Base-by-base conservation (phyloP, 176 grass and related monocot genomes). In the Triticum dicoccoides region DNA sequence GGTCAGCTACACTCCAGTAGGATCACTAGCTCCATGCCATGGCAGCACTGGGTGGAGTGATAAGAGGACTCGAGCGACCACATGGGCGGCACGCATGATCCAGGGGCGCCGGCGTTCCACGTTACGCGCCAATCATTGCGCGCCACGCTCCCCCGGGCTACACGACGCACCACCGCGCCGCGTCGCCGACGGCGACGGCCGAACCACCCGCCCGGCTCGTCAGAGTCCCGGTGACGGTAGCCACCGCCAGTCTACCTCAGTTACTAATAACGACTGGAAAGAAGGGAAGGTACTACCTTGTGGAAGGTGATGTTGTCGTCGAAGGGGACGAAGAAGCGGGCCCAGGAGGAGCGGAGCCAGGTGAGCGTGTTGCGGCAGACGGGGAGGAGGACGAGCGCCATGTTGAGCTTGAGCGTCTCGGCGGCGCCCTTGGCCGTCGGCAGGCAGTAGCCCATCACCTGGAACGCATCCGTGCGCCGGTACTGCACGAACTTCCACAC, bases 231-330 rank as follows among this genome's bases (percentile, higher is more conserved):
- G 66, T 21, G 3, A 29, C 41, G 42, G n/a, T 63, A 41, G 49
- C 80, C 5, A 64, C 52, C 49, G 6, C 14, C 49, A 6, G 49
- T 52, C 52, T 58, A 20, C 52, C 6, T 58, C 17, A 8, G 17
- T 58, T 58, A 58, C 54, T 59, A 59, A 59, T 59, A 59, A 59
- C 20, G 54, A 59, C 18, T 9, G 2, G 18, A 21, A 20, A 21
- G 54, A 59, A 59, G 5, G 0, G 33, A 33, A 14, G 61, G 8
- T 8, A 99, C 97, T 8, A 99, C 97, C 97, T 99, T 99, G 87
- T 99, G 97, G 89, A 99, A 99, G 77, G 94, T 94, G 90, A 99
- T 99, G 80, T 85, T 99, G 84, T 99, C 97, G 89, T 99, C 90
- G 92, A 99, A 99, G 23, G 97, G 97, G 51, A 99, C 94, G 88